A percentile compares a stretch with the other conserved stretches of the same genome.
phyloP scores from a whole-genome alignment of 2,329 filamentous ascomycete species.

The Paracoccidioides lutzii region DNA sequence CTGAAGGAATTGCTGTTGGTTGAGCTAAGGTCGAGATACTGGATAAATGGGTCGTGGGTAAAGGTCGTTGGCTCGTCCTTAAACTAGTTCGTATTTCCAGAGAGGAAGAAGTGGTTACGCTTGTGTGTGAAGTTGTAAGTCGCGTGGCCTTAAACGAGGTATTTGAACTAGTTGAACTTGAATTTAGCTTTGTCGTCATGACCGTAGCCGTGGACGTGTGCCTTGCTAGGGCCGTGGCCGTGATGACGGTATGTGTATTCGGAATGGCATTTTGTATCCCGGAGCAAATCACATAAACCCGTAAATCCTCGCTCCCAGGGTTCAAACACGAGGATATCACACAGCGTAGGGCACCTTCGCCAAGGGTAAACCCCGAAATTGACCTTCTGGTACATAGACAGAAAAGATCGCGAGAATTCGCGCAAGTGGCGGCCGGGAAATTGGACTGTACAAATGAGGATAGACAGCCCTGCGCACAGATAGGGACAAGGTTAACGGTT shows the following conservation, averaged over 20 bases:
- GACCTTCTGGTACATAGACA: constrained; percentile 53
- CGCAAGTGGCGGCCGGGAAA: constrained; percentile 41
- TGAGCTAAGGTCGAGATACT: not conserved
- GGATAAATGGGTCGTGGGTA: not conserved
- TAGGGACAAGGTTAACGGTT: constrained; percentile 30
- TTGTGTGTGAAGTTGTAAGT: not conserved
- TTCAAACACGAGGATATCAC: constrained; percentile 46
- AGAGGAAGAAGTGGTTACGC: not conserved
- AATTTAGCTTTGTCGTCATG: not conserved
- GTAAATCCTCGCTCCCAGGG: constrained; percentile 31
- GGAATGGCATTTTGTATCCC: constrained; percentile 37
- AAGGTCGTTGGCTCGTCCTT: not conserved
- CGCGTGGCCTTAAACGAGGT: constrained; percentile 6
- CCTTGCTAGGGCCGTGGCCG: not conserved
- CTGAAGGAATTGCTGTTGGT: not conserved
- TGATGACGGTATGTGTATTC: constrained; percentile 41
- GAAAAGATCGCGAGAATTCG: constrained; percentile 39
- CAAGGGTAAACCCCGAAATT: constrained; percentile 51
- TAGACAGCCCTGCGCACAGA: constrained; percentile 51
- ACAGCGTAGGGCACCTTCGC: constrained; percentile 59
- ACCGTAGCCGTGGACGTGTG: not conserved
- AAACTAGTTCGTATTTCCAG: not conserved
- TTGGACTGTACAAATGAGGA: constrained; percentile 49
- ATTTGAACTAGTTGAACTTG: constrained; percentile 3
- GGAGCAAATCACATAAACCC: constrained; percentile 45